Percentiles rank a stretch among this genome's conserved stretches.
Conservation (phyloP, 2,329 filamentous ascomycete species). For the Reticulascus tulasneorum region DNA sequence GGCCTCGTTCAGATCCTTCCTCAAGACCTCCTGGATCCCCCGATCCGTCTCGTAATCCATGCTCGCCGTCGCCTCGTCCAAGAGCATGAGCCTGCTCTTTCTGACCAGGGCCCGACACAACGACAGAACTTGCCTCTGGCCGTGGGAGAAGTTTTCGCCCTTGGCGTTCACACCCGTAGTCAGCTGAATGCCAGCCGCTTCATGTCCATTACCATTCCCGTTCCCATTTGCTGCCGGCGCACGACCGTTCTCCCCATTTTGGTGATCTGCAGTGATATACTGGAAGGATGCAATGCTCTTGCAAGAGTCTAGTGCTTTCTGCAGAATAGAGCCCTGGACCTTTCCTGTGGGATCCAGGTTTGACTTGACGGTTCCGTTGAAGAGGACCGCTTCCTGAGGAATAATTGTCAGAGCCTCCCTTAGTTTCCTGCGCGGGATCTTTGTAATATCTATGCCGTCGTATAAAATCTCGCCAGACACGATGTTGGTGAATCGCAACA, state of each 20-base stretch:
- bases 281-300: conserved; percentile 53
- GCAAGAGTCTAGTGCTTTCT: conserved; percentile 58
- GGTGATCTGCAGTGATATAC: conserved; percentile 30
- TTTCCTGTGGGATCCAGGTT: conserved; percentile 63
- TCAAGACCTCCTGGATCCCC: conserved; percentile 50
- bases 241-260: conserved; percentile 20
- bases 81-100: conserved; percentile 50
- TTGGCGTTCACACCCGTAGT: conserved; percentile 46
- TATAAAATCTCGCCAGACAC: conserved; percentile 49
- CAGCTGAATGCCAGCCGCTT: conserved; percentile 28
- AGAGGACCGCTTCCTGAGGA: conserved; percentile 55
- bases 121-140: conserved; percentile 56
- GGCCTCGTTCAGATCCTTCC: conserved; percentile 41
- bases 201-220: background rate
- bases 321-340: conserved; percentile 48
- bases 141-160: conserved; percentile 54
- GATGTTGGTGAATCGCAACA: conserved; percentile 50
- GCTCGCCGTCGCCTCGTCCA: conserved; percentile 57
- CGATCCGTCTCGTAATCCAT: conserved; percentile 57
- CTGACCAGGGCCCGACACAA: conserved; percentile 53
- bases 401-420: conserved; percentile 55
- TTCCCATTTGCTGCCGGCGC: conserved; percentile 11
- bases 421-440: conserved; percentile 44
- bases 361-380: conserved; percentile 47
- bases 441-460: conserved; percentile 53